Evolutionary conservation across 2,329 filamentous ascomycete species (phyloP).

Genomic region (Fusarium sarcochroum): DNA sequence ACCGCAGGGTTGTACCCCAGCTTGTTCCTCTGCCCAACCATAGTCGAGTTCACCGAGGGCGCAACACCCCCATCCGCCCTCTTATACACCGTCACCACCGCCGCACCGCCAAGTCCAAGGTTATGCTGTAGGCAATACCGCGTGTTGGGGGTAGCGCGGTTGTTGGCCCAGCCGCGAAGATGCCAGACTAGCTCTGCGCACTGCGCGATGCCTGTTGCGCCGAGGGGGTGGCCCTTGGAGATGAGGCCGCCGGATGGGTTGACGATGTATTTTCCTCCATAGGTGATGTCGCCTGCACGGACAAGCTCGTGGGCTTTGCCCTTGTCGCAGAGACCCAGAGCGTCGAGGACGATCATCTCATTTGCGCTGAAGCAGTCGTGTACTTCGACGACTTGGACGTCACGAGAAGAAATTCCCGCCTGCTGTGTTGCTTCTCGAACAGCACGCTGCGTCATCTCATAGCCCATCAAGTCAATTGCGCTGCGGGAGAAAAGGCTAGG

Average conservation of each 20-base stretch:
- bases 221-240: conserved; percentile 94
- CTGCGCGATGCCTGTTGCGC: conserved; percentile 94
- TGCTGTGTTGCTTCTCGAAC: conserved; percentile 79
- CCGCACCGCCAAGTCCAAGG: conserved; percentile 90
- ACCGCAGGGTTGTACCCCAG: conserved; percentile 94
- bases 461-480: conserved; percentile 91
- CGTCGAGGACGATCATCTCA: conserved; percentile 92
- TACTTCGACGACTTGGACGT: conserved; percentile 89
- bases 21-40: conserved; percentile 75
- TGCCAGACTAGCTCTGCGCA: conserved; percentile 97
- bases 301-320: conserved; percentile 96
- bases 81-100: conserved; percentile 90
- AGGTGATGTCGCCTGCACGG: conserved; percentile 88
- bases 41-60: conserved; percentile 70
- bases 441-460: conserved; percentile 84
- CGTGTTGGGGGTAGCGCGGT: conserved; percentile 79
- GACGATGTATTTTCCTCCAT: conserved; percentile 85
- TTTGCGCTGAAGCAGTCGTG: conserved; percentile 98
- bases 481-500: conserved; percentile 83
- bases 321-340: conserved; percentile 80
- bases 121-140: conserved; percentile 90
- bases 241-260: conserved; percentile 97
- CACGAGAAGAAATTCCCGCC: conserved; percentile 75
- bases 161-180: conserved; percentile 94
- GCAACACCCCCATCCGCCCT: conserved; percentile 82